Evolutionary conservation across 495 filamentous ascomycete genomes (phyloP), one percentile per base, ranked within the genome.

Genomic region (Podospora fimiseda): DNA sequence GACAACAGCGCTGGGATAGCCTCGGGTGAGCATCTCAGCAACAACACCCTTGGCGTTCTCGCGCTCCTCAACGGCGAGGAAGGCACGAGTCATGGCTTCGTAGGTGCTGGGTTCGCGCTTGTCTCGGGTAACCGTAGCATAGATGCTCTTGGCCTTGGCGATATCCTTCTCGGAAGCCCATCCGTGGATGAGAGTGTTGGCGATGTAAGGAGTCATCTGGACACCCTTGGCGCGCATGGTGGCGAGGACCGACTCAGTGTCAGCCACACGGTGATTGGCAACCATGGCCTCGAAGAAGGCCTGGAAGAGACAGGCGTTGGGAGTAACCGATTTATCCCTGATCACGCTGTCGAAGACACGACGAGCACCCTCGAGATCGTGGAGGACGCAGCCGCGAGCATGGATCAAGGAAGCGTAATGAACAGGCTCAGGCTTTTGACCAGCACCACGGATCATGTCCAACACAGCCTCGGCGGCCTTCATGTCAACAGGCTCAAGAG

Each of bases 61-160:
- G 22, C 86, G 81, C 56, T 95, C 86, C 58, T 94, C 86, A 0
- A 86, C 87, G 2, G 86, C 79, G 44, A 97, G 77, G 74, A 86
- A 96, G 0, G 94, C 94, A 19, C 94, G 80, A 16, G 90, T 95
- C 94, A 98, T 98, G 33, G 92, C 91, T 72, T 98, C 93, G 65
- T 98, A 98, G n/a, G 93, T 98, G 71, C 89, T 95, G 6, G 93
- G 93, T 71, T 98, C 93, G 22, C 93, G 82, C 73, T 86, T 88
- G 24, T 81, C 77, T 21, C 76, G 76, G 30, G 82, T 79, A 36
- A 98, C 80, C 43, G 79, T 73, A 37, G 85, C 77, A 65, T 95
- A 98, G 58, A 96, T 81, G 5, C 76, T 73, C 68, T 85, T 81
- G 36, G 89, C 87, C 68, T 88, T 90, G 48, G 66, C 70, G 21